Evolutionary conservation across 139 green algal genomes (phyloP), one percentile per base, ranked within the genome.

Genomic region (Chlorella vulgaris): DNA sequence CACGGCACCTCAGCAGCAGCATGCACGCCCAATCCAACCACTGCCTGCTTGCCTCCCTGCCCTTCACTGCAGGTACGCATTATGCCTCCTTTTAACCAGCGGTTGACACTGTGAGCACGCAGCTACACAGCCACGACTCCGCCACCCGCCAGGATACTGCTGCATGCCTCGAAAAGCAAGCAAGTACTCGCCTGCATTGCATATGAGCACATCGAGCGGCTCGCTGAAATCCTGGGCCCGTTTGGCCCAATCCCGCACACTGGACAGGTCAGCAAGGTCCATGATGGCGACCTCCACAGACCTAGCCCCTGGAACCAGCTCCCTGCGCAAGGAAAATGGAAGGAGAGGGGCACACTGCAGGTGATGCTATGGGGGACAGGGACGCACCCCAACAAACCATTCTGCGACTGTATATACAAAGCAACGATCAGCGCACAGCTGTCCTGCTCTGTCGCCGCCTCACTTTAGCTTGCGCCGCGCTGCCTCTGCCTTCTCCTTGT

Each of bases 151-250:
- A 58, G 47, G 47, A 15, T 15, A 58, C 47, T 10, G 47, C 15
- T 58, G n/a, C n/a, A n/a, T n/a, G n/a, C n/a, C n/a, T n/a, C n/a
- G n/a, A n/a, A n/a, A n/a, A n/a, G n/a, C n/a, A n/a, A n/a, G n/a
- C n/a, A n/a, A n/a, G n/a, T 29, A 24, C 26, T 68, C 53, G 90
- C 91, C 91, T 68, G 92, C 92, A 82, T 97, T 97, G 85, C 95
- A 95, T 18, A 96, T 55, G 36, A 95, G 83, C 29, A 97, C 90
- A 78, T 96, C 92, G 60, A 95, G 86, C 8, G 75, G 81, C 2
- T 29, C 71, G 38, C 86, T 84, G 40, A 74, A 67, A 63, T 96
- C 89, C 38, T 89, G 70, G 33, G 91, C 78, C 0, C 73, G 43
- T 24, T 85, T 81, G 38, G 87, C 87, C 40, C 88, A 93, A 10